Base-by-base conservation (phyloP, 83 land plant genomes). In the Diphasiastrum complanatum region DNA sequence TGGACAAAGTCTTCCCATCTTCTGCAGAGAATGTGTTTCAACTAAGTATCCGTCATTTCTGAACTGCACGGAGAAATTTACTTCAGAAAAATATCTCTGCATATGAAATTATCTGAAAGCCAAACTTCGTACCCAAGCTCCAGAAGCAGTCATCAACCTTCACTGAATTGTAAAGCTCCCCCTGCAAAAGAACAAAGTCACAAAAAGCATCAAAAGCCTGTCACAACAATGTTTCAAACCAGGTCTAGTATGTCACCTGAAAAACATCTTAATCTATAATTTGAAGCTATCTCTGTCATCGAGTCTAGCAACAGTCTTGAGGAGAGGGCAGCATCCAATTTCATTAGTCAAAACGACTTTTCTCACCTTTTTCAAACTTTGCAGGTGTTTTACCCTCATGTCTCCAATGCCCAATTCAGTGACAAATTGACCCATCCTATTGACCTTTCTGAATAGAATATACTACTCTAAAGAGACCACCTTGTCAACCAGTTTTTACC, bases 91-190 rank as follows among this genome's bases (percentile, higher is more conserved):
- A 43, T 16, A 46, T 2, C 34, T 14, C 11, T 28, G 20, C 50
- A 40, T 10, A 8, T 20, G 12, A 65, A 67, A 47, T 26, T 31
- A 45, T 19, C 19, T 29, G 2, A 29, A 12, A 46, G 8, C 34
- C 16, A 36, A 20, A 10, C 36, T 34, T 8, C 61, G 12, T 69
- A 87, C 92, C 92, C 65, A 87, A 57, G 51, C 89, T 84, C 92
- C 92, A 87, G 40, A 81, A 84, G 54, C 89, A 78, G 49, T 87
- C 89, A 55, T 84, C 92, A 2, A 48, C 51, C 60, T 62, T 78
- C 29, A 86, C 79, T 52, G 88, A 28, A 49, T 73, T 59, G 75
- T 43, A 81, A 24, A 86, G 77, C 14, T 83, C 91, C 18, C 91
- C 91, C 91, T 86, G 67, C 63, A 64, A 12, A 55, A 60, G 36